Conservation (phyloP, 108 stramenopile species). For the Asterionellopsis glacialis region DNA sequence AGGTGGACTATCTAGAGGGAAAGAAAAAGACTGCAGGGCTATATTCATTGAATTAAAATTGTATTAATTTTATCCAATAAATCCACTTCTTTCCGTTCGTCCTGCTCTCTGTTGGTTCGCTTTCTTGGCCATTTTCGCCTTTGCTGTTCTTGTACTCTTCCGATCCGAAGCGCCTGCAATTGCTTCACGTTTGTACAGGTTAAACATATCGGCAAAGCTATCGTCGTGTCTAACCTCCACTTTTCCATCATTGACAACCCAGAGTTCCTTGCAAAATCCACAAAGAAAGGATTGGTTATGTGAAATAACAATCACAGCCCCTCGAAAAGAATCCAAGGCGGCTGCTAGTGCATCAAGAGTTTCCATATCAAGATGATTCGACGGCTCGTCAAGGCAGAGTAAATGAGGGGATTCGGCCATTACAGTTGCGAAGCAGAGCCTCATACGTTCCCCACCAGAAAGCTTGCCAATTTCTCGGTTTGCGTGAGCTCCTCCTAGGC, state of each 20-base stretch:
- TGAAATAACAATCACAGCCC: slow-evolving; percentile 83
- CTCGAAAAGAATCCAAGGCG: slow-evolving; percentile 68
- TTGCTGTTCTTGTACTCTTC: slow-evolving; percentile 19
- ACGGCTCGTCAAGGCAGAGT: slow-evolving; percentile 71
- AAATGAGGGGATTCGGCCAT: slow-evolving; percentile 70
- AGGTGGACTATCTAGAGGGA: no score
- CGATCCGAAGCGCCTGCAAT: slow-evolving; percentile 15
- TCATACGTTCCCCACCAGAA: slow-evolving; percentile 87
- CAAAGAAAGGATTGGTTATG: slow-evolving; percentile 84
- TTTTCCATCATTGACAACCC: slow-evolving; percentile 61
- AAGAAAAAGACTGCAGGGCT: no score
- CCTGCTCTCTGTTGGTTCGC: slow-evolving; percentile 28
- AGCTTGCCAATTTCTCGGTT: slow-evolving; percentile 61
- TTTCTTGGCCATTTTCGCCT: slow-evolving; percentile 39
- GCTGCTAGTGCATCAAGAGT: slow-evolving; percentile 81
- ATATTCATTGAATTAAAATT: not conserved
- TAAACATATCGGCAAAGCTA: slow-evolving; percentile 58
- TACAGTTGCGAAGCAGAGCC: slow-evolving; percentile 83
- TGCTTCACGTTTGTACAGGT: slow-evolving; percentile 26
- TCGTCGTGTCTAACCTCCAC: slow-evolving; percentile 47
- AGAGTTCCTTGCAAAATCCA: slow-evolving; percentile 65
- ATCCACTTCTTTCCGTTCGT: slow-evolving; percentile 12
- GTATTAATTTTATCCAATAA: slow-evolving; percentile 1
- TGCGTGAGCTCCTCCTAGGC: slow-evolving; percentile 80
- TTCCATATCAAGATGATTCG: slow-evolving; percentile 92